Conservation (phyloP, 305 asterid genomes). For the Plantago coronopus region DNA sequence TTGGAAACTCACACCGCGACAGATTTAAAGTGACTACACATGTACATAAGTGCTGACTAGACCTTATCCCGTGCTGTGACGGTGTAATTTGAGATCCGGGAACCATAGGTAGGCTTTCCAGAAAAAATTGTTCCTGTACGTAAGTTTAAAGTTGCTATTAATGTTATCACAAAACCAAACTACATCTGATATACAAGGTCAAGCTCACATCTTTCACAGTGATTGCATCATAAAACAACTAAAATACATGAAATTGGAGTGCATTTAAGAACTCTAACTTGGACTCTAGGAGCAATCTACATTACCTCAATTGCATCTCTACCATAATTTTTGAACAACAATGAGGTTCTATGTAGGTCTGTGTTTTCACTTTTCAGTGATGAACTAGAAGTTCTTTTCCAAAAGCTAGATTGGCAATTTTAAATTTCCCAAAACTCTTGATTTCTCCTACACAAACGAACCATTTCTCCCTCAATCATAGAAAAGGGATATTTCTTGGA, state of each 20-base stretch:
- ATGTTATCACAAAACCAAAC: slow-evolving; percentile 12
- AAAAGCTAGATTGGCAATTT: no score
- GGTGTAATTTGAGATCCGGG: slow-evolving; percentile 35
- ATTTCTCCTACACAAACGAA: no score
- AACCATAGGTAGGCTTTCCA: slow-evolving; percentile 44
- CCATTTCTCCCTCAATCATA: no score
- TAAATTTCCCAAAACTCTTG: no score
- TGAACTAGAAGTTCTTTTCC: no score
- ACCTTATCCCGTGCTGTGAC: slow-evolving; percentile 53
- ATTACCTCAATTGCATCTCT: background rate
- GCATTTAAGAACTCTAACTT: background rate
- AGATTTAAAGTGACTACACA: background rate
- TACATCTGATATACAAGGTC: slow-evolving; percentile 1
- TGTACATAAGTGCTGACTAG: slow-evolving; percentile 2
- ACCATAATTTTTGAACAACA: no score
- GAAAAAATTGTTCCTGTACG: slow-evolving; percentile 60
- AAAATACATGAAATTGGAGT: no score
- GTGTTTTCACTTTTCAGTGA: no score
- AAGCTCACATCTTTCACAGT: slow-evolving; percentile 4
- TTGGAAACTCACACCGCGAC: background rate
- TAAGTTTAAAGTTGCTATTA: slow-evolving; percentile 24
- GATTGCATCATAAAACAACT: background rate
- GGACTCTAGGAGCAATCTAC: no score
- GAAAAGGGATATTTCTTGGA: no score
- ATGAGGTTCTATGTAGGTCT: no score